Evolutionary conservation across 2,329 filamentous ascomycete species (phyloP).

Genomic region (Diaporthe velutina): DNA sequence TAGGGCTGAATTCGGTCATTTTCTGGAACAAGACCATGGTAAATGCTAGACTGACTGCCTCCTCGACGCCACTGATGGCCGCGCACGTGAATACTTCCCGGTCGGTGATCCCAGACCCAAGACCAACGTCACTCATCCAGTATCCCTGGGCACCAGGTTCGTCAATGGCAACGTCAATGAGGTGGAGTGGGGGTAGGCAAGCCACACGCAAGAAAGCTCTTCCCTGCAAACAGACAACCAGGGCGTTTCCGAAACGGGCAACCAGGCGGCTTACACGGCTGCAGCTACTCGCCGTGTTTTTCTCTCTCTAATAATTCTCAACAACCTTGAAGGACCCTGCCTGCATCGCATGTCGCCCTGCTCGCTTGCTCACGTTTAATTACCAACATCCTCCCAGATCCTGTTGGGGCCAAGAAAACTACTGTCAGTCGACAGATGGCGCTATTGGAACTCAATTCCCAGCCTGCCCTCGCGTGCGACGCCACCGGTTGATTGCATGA

Average conservation of each 20-base stretch:
- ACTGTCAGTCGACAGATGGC: neutral
- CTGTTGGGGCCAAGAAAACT: constrained; percentile 16
- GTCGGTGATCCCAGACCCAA: neutral
- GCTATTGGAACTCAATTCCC: constrained; percentile 27
- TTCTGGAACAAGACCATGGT: neutral
- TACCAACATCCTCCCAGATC: neutral
- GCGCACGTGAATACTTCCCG: neutral
- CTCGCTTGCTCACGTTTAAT: neutral
- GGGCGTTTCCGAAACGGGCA: constrained; percentile 15
- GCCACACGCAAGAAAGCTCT: constrained; percentile 25
- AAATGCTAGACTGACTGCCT: neutral
- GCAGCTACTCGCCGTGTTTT: neutral
- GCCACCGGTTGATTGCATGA: neutral
- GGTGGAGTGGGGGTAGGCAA: neutral
- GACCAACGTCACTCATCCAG: constrained; percentile 8
- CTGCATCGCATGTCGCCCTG: constrained; percentile 5
- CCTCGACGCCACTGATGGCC: constrained; percentile 6
- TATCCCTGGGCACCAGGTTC: neutral
- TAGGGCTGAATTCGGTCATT: constrained; percentile 11
- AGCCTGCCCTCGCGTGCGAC: constrained; percentile 23
- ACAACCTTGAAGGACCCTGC: constrained; percentile 11
- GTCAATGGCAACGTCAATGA: neutral
- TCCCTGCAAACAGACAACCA: neutral
- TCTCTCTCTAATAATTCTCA: neutral
- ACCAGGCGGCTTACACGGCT: constrained; percentile 17